A percentile compares a stretch with the other conserved stretches of the same genome.
Conservation (phyloP, 345 rosid species). For the Acer negundo region DNA sequence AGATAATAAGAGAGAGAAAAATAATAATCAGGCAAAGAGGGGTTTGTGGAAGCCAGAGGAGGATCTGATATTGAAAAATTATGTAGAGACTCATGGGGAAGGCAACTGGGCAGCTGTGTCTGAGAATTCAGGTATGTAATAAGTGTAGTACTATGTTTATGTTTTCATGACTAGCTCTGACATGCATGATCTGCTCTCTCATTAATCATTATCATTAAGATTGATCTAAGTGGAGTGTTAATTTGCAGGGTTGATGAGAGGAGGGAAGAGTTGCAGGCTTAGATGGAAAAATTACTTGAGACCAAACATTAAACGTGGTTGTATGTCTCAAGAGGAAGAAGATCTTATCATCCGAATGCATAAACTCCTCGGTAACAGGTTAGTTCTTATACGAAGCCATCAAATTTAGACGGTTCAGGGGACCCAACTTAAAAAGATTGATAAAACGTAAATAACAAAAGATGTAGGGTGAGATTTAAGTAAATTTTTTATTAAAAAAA, state of each 20-base stretch:
- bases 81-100: slow-evolving; percentile 78
- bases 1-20: slow-evolving; percentile 33
- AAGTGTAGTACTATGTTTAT: too few relatives aligned
- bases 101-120: slow-evolving; percentile 84
- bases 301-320: slow-evolving; percentile 78
- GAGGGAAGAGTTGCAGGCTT: slow-evolving; percentile 87
- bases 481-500: too few relatives aligned
- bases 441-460: too few relatives aligned
- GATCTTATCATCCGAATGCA: slow-evolving; percentile 90
- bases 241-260: slow-evolving; percentile 61
- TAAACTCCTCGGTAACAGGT: slow-evolving; percentile 87
- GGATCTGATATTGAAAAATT: slow-evolving; percentile 64
- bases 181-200: too few relatives aligned
- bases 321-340: slow-evolving; percentile 76
- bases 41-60: slow-evolving; percentile 93
- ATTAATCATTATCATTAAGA: too few relatives aligned
- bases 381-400: neutral
- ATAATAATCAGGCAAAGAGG: slow-evolving; percentile 46
- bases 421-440: too few relatives aligned
- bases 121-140: slow-evolving; percentile 52
- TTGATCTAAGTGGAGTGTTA: neutral
- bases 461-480: too few relatives aligned
- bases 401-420: too few relatives aligned
- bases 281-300: slow-evolving; percentile 87
- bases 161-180: too few relatives aligned